Conservation (phyloP, 768 basidiomycete genomes). For the Lentinula sp. region DNA sequence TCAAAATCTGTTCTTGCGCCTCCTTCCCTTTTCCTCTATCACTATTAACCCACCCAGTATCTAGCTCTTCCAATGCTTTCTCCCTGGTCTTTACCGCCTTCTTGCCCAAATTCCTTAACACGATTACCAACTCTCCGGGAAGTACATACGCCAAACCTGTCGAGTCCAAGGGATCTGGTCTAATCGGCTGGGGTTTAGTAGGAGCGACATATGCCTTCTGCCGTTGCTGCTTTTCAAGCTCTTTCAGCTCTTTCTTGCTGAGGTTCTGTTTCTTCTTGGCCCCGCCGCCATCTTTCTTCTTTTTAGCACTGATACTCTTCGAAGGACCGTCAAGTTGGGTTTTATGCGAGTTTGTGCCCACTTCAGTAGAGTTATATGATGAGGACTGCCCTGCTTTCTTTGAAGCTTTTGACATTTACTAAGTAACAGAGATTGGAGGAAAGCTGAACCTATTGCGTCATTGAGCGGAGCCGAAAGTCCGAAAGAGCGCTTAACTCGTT, state of each 20-base stretch:
- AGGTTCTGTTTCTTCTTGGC: conserved; percentile 18
- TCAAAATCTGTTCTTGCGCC: conserved; percentile 29
- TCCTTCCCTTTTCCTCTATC: conserved; percentile 33
- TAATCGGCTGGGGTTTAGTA: conserved; percentile 64
- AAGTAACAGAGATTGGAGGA: neutral
- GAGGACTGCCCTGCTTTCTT: neutral
- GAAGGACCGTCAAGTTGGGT: neutral
- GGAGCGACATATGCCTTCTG: conserved; percentile 88
- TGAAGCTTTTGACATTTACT: neutral
- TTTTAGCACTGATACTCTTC: neutral
- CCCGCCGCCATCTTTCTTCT: neutral
- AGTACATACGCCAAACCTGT: conserved; percentile 69
- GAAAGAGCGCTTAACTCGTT: too few species aligned
- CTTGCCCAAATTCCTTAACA: conserved; percentile 78
- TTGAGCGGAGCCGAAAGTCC: too few species aligned
- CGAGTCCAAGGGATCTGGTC: conserved; percentile 83
- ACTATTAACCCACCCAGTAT: conserved; percentile 57
- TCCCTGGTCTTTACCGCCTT: conserved; percentile 83
- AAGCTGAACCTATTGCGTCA: too few species aligned
- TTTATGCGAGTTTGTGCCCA: neutral
- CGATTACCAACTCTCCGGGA: conserved; percentile 77
- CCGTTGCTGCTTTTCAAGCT: conserved; percentile 60
- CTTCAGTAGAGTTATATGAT: neutral
- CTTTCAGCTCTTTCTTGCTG: conserved; percentile 45
- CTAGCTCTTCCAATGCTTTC: conserved; percentile 82